phyloP scores from a whole-genome alignment of 192 early-diverging fungal species.

The Podila epicladia region DNA sequence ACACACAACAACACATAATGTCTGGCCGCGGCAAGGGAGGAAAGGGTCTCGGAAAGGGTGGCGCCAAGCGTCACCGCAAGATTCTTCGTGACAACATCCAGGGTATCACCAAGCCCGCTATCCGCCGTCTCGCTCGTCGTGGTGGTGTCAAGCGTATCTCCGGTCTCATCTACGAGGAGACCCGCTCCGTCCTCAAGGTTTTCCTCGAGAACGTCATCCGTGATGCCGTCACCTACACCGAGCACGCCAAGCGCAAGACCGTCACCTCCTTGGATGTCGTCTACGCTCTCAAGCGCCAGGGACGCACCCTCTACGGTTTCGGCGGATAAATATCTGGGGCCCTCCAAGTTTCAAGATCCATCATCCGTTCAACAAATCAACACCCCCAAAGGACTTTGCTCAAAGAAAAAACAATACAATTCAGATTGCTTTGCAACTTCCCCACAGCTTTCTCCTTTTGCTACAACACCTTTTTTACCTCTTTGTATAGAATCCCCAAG shows the following conservation, averaged over 20 bases:
- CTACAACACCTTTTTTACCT: background rate
- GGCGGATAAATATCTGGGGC: conserved; percentile 54
- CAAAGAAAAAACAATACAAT: background rate
- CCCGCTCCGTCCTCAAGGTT: conserved; percentile 96
- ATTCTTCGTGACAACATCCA: conserved; percentile 99
- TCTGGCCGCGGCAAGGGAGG: conserved; percentile 99
- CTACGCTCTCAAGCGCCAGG: conserved; percentile 98
- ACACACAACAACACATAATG: conserved; percentile 62
- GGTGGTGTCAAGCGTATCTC: conserved; percentile 99
- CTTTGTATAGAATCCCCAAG: conserved; percentile 4
- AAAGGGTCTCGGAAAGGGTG: conserved; percentile 99
- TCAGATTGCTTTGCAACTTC: background rate
- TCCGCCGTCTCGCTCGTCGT: conserved; percentile 99
- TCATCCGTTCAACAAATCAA: background rate
- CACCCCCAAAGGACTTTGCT: background rate
- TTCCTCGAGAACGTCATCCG: conserved; percentile 99
- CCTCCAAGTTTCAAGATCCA: background rate
- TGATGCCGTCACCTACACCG: conserved; percentile 99
- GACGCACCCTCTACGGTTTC: conserved; percentile 86
- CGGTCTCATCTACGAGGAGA: conserved; percentile 99
- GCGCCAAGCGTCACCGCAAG: conserved; percentile 99
- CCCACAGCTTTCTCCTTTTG: background rate
- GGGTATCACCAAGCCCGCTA: conserved; percentile 98
- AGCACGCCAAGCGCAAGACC: conserved; percentile 99
- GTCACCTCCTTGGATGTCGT: conserved; percentile 98